Evolutionary conservation across 257 asterid genomes (phyloP).

Genomic region (Solanum lignicaule): DNA sequence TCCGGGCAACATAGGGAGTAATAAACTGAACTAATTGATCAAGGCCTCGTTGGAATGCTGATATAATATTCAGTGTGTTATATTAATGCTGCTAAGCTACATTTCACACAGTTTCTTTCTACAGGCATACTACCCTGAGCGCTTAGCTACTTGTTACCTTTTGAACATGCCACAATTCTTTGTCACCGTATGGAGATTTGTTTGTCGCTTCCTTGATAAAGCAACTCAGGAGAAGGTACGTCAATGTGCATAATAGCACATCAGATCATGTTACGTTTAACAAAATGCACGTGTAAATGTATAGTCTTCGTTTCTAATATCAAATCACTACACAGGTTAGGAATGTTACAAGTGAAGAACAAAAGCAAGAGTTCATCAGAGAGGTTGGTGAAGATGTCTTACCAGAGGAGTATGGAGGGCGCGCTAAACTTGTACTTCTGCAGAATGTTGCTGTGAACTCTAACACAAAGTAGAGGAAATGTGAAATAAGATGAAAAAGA

Average conservation of each 20-base stretch:
- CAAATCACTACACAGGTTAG: conserved; percentile 28
- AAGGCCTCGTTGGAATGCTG: neutral
- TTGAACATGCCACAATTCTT: conserved; percentile 69
- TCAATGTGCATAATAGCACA: neutral
- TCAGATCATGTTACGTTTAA: neutral
- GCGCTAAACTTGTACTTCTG: conserved; percentile 31
- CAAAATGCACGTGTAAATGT: neutral
- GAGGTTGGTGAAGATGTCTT: conserved; percentile 53
- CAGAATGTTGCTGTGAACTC: conserved; percentile 30
- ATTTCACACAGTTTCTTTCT: neutral
- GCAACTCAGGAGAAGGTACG: conserved; percentile 59
- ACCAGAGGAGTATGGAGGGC: conserved; percentile 73
- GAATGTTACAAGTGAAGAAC: conserved; percentile 52
- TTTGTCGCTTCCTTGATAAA: conserved; percentile 59
- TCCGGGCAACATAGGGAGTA: neutral
- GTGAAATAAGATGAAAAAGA: neutral
- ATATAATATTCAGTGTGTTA: neutral
- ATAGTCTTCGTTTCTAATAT: neutral
- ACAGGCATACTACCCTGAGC: conserved; percentile 73
- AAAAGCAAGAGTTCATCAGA: conserved; percentile 26
- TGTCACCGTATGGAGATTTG: conserved; percentile 51
- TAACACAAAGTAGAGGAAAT: neutral
- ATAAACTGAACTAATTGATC: neutral
- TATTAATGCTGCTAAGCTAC: neutral
- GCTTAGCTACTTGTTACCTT: conserved; percentile 49